These are phyloP conservation scores for Sicyos edulis DNA, from an alignment of 306 rosid species.

Conservation along the genomic window DNA sequence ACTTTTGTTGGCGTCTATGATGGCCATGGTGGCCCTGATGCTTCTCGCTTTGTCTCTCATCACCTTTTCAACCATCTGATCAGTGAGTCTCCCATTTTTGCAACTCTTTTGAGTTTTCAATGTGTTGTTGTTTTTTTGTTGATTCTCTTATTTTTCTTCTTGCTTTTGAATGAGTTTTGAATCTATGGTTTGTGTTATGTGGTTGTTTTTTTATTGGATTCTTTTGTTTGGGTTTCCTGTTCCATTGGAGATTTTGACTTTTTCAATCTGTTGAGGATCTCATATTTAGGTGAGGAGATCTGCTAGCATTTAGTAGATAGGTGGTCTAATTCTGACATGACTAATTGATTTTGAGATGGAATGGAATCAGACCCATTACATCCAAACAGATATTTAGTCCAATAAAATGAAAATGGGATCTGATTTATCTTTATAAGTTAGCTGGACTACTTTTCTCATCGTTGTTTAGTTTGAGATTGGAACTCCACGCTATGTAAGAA, in stretches of 20 bases:
- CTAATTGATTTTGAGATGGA: too few relatives aligned
- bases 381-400: too few relatives aligned
- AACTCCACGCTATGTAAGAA: too few relatives aligned
- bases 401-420: too few relatives aligned
- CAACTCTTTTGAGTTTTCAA: constrained; percentile 13
- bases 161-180: not conserved
- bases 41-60: constrained; percentile 52
- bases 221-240: not conserved
- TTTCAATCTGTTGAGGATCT: not conserved
- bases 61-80: constrained; percentile 52
- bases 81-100: constrained; percentile 38
- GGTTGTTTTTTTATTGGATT: not conserved
- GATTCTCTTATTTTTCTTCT: not conserved
- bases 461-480: too few relatives aligned
- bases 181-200: not conserved
- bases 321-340: too few relatives aligned
- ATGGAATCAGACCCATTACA: too few relatives aligned
- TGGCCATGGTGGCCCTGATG: constrained; percentile 83
- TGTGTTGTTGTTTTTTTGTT: not conserved
- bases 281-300: too few relatives aligned
- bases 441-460: too few relatives aligned
- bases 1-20: constrained; percentile 80
- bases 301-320: too few relatives aligned
- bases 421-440: too few relatives aligned
- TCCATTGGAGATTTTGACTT: constrained; percentile 5